Conservation (phyloP, 148 eudicot species). For the Beta vulgaris region DNA sequence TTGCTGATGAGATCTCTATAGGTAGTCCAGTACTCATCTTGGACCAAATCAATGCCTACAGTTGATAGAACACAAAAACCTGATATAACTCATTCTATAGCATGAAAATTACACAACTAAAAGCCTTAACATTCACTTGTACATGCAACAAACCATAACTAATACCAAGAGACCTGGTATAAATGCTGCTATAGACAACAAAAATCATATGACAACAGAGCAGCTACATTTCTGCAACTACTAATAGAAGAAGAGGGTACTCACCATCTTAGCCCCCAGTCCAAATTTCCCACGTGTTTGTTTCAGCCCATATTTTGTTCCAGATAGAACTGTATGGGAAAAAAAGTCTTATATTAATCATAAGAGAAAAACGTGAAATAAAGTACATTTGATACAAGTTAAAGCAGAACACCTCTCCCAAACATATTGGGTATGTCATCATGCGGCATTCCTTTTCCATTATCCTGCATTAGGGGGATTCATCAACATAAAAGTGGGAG, state of each 20-base stretch:
- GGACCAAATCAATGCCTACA: conserved; percentile 97
- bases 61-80: conserved; percentile 1
- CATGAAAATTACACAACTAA: neutral
- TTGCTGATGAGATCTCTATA: conserved; percentile 89
- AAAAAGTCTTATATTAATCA: neutral
- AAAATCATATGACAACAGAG: neutral
- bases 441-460: conserved; percentile 99
- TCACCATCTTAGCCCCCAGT: conserved; percentile 99
- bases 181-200: neutral
- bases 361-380: neutral
- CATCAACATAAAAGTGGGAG: neutral
- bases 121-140: neutral
- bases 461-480: conserved; percentile 49
- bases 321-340: conserved; percentile 77
- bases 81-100: neutral
- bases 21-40: conserved; percentile 99
- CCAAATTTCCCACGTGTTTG: conserved; percentile 99
- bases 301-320: conserved; percentile 95
- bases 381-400: neutral
- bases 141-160: neutral
- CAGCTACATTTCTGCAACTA: neutral
- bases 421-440: conserved; percentile 99
- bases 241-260: conserved; percentile 15
- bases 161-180: neutral
- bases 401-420: conserved; percentile 65